Evolutionary conservation across 257 asterid species (phyloP).

Genomic region (Cynanchum wilfordii): DNA sequence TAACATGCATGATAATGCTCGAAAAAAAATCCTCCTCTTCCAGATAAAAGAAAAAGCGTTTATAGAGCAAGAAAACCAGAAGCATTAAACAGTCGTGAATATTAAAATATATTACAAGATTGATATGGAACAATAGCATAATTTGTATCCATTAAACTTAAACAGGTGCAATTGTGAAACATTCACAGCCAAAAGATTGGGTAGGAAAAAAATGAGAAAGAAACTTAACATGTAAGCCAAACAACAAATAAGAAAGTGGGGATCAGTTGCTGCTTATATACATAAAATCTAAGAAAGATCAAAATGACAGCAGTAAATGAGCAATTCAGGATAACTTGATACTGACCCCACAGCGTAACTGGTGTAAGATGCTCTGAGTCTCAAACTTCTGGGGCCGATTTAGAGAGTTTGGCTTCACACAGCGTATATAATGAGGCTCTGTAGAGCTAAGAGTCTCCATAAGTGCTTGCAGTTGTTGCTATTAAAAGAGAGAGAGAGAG

Average conservation of each 20-base stretch:
- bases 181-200: neutral
- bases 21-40: neutral
- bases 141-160: neutral
- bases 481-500: constrained; percentile 15
- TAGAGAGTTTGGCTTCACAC: constrained; percentile 96
- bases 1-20: neutral
- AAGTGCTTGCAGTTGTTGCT: constrained; percentile 99
- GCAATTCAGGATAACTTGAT: constrained; percentile 6
- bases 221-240: neutral
- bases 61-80: neutral
- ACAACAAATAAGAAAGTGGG: constrained; percentile 2
- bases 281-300: constrained; percentile 1
- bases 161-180: neutral
- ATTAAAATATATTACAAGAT: neutral
- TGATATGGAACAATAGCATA: neutral
- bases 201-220: neutral
- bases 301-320: neutral
- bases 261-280: neutral
- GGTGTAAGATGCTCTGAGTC: constrained; percentile 85
- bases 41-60: neutral
- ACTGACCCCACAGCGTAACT: constrained; percentile 99
- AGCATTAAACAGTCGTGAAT: neutral
- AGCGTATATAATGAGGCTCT: constrained; percentile 94
- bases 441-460: constrained; percentile 98
- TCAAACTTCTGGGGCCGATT: constrained; percentile 88